Base-by-base conservation (phyloP, 2,329 filamentous ascomycete species). In the Fusarium luffae region DNA sequence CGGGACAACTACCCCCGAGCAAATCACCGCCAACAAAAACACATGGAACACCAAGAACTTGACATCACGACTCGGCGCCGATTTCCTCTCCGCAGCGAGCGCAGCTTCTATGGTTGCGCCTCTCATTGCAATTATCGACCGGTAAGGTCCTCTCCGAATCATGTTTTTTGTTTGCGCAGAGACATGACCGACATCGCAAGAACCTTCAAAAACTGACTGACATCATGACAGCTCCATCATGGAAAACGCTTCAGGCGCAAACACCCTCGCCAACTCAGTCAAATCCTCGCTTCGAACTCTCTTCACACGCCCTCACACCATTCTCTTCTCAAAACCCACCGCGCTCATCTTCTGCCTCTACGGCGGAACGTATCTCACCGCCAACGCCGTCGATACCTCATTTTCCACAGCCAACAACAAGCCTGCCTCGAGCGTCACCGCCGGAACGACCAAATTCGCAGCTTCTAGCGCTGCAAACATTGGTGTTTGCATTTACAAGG, bases 321-420 rank as follows among this genome's bases (percentile, higher is more conserved):
- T 92, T 74, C 74, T 93, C 69, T 80, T 89, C 77, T 88, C 88
- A 51, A 88, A 87, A 63, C 91, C 92, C 1, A 91, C 92, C 74
- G 88, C 83, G 47, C 85, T 93, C 70, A 90, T 94, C 77, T 86
- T 88, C 81, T 83, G 88, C 80, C 84, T 97, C 44, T 98, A 98
- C 84, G 92, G 90, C 66, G 91, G 92, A 71, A 98, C 95, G 63
- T 98, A 98, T 83, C 82, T 96, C 14, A 93, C 93, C 2, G 94
- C 95, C 69, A 98, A 98, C 83, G 82, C 87, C 14, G 89, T 97
- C 77, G 95, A 98, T 82, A 98, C 95, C 0, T 79, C 88, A 49
- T 83, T 89, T 46, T 91, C 93, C 7, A 93, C 92, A 3, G 72
- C 89, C 16, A 79, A 83, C 50, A 82, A 87, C 75, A 80, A 83